Evolutionary conservation across 2,329 filamentous ascomycete genomes (phyloP).

Genomic region (Aspergillus cejpii): DNA sequence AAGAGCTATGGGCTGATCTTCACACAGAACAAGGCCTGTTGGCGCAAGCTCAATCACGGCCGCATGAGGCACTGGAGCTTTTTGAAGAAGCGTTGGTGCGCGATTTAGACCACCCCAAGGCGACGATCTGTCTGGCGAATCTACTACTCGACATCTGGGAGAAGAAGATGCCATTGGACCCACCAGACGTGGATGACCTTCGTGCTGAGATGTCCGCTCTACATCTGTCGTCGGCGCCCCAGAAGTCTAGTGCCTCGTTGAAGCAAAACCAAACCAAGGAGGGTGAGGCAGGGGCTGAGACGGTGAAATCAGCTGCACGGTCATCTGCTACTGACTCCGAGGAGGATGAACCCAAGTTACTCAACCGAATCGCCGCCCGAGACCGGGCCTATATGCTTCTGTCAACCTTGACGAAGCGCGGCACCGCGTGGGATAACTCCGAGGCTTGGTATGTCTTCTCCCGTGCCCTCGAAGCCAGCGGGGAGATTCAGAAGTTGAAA

Average conservation of each 20-base stretch:
- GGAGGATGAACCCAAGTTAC: conserved; percentile 56
- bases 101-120: conserved; percentile 69
- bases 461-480: conserved; percentile 78
- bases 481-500: conserved; percentile 79
- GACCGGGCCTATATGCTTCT: conserved; percentile 83
- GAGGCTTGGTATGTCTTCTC: conserved; percentile 92
- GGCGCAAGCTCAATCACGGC: conserved; percentile 53
- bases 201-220: conserved; percentile 23
- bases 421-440: conserved; percentile 79
- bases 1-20: conserved; percentile 78
- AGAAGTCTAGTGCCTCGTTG: conserved; percentile 10
- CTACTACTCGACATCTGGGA: conserved; percentile 80
- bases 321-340: not conserved
- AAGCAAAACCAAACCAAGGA: conserved; percentile 4
- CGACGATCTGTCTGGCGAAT: conserved; percentile 74
- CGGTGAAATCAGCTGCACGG: not conserved
- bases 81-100: conserved; percentile 80
- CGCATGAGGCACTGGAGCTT: conserved; percentile 63
- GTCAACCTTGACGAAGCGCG: conserved; percentile 74
- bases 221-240: conserved; percentile 19
- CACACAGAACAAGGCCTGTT: conserved; percentile 70
- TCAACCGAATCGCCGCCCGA: conserved; percentile 79
- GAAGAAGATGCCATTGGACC: conserved; percentile 40
- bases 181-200: conserved; percentile 25
- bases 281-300: not conserved